Percentiles rank a stretch among this genome's conserved stretches.
Evolutionary conservation across 2,329 filamentous ascomycete species (phyloP).

Genomic region (Penicillium nordicum): DNA sequence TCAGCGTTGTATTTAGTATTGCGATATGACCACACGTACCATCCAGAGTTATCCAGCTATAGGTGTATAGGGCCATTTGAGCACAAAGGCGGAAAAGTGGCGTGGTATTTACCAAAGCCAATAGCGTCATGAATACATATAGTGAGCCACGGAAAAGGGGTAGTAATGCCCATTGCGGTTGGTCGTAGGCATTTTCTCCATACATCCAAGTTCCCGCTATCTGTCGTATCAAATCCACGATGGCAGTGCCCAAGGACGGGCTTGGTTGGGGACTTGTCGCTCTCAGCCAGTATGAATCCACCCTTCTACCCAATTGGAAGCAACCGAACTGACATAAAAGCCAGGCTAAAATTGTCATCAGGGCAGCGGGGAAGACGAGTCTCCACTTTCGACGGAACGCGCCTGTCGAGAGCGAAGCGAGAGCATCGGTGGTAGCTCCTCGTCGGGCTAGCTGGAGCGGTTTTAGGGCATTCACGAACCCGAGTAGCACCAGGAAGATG

Average conservation of each 20-base stretch:
- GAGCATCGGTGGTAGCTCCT: slow-evolving; percentile 53
- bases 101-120: slow-evolving; percentile 51
- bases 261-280: slow-evolving; percentile 48
- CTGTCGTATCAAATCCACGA: slow-evolving; percentile 46
- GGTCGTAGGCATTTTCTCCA: slow-evolving; percentile 53
- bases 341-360: slow-evolving; percentile 57
- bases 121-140: slow-evolving; percentile 53
- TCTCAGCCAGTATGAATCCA: slow-evolving; percentile 59
- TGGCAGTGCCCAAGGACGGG: slow-evolving; percentile 40
- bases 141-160: slow-evolving; percentile 56
- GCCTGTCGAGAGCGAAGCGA: slow-evolving; percentile 54
- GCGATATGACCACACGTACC: slow-evolving; percentile 14
- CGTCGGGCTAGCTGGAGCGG: slow-evolving; percentile 55
- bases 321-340: slow-evolving; percentile 55
- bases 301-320: slow-evolving; percentile 54
- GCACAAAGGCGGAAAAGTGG: slow-evolving; percentile 50
- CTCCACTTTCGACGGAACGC: slow-evolving; percentile 58
- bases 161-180: slow-evolving; percentile 58
- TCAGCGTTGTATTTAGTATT: not conserved
- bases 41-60: slow-evolving; percentile 39
- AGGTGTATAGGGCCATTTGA: slow-evolving; percentile 48
- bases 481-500: slow-evolving; percentile 64
- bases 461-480: slow-evolving; percentile 62
- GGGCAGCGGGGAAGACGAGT: slow-evolving; percentile 56
- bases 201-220: slow-evolving; percentile 53